These are phyloP conservation scores for Globisporangium barbulae DNA, from an alignment of 352 stramenopile species.

Conservation along the genomic window DNA sequence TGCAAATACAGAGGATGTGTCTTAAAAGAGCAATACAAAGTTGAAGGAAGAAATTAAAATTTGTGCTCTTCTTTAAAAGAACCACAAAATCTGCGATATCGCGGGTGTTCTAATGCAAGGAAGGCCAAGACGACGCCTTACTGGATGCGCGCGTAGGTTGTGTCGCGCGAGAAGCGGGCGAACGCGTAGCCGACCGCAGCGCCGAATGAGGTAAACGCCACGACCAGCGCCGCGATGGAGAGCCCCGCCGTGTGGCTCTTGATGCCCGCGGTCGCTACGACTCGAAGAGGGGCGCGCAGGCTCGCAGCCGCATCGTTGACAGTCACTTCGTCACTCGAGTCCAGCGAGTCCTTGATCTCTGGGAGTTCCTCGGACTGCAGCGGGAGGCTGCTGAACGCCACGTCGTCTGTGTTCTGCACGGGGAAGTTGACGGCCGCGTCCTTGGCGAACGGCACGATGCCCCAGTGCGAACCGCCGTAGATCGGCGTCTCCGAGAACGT, in stretches of 20 bases:
- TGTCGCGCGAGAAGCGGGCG: conserved; percentile 12
- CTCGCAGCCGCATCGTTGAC: conserved; percentile 2
- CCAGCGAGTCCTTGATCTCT: conserved; percentile 16
- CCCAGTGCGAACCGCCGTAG: conserved; percentile 57
- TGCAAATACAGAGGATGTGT: neutral
- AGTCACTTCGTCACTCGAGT: conserved; percentile 8
- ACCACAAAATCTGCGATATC: neutral
- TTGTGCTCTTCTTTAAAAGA: neutral
- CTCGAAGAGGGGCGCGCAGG: conserved; percentile 9
- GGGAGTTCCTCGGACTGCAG: conserved; percentile 45
- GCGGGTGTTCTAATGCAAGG: neutral
- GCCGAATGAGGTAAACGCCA: conserved; percentile 17
- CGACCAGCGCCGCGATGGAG: conserved; percentile 11
- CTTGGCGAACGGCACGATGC: conserved; percentile 53
- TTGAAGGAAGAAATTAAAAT: neutral
- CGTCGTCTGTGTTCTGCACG: conserved; percentile 81
- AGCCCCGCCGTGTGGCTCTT: conserved; percentile 1
- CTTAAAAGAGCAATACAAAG: neutral
- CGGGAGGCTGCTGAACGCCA: conserved; percentile 47
- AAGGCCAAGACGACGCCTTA: neutral
- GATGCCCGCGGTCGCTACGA: neutral
- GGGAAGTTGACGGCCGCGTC: conserved; percentile 69
- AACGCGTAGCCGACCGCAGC: conserved; percentile 11
- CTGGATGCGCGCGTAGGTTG: conserved; percentile 18
- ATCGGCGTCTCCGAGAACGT: conserved; percentile 55